phyloP scores from a whole-genome alignment of 1,139 yeast genomes.

The Nakaseomyces sp. region DNA sequence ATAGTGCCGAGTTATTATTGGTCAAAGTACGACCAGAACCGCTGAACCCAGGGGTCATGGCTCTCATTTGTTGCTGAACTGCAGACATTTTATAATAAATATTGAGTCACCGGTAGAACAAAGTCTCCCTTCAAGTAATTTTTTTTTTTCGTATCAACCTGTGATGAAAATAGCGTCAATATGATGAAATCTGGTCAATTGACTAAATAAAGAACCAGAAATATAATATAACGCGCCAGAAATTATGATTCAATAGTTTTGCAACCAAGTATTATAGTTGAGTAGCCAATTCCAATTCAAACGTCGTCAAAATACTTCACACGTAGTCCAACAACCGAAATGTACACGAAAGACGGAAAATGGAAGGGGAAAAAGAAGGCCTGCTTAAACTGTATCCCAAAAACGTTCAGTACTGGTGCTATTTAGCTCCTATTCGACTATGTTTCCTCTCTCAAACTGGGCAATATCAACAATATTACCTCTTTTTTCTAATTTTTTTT shows the following conservation, averaged over 20 bases:
- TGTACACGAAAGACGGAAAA: not conserved
- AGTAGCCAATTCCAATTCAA: no score
- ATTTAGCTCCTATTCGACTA: not conserved
- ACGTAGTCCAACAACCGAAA: not conserved
- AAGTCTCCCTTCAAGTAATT: no score
- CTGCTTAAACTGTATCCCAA: slow-evolving; percentile 3
- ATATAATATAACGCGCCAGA: not conserved
- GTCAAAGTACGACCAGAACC: slow-evolving; percentile 5
- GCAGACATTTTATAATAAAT: slow-evolving; percentile 1
- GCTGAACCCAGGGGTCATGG: slow-evolving; percentile 4
- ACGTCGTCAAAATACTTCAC: not conserved
- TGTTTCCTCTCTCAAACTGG: not conserved
- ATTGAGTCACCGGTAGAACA: no score
- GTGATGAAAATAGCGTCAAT: not conserved
- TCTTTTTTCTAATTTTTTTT: not conserved
- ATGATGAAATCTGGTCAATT: not conserved
- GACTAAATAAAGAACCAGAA: not conserved
- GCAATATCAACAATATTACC: not conserved
- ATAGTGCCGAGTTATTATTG: slow-evolving; percentile 6
- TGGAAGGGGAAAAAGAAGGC: not conserved
- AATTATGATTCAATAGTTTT: no score
- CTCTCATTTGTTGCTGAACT: slow-evolving; percentile 5
- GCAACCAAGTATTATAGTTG: no score
- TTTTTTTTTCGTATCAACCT: no score
- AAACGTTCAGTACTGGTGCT: not conserved